Conservation (phyloP, 257 asterid species). For the Jacaranda copaia region DNA sequence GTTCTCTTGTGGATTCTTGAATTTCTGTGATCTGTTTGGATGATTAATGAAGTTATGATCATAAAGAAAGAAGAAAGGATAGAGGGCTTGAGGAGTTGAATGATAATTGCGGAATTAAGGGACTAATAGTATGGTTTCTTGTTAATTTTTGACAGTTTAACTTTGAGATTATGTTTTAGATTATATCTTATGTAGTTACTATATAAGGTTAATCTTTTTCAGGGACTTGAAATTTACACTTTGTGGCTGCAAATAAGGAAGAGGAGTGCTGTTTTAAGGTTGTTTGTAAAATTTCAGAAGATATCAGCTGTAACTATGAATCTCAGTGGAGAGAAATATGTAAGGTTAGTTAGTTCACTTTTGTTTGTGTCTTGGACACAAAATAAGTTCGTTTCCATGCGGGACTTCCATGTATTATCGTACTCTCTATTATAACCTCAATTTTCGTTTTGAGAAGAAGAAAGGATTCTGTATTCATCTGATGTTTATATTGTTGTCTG, state of each 20-base stretch:
- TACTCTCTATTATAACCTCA: too few relatives aligned
- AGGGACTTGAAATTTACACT: conserved; percentile 5
- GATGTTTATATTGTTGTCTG: background rate
- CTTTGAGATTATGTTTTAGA: background rate
- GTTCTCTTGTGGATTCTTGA: background rate
- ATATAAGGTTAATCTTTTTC: background rate
- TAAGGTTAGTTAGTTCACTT: conserved; percentile 40
- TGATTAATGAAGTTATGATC: background rate
- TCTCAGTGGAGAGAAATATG: conserved; percentile 38
- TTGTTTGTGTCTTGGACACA: background rate
- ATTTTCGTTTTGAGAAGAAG: too few relatives aligned
- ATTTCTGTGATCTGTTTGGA: background rate
- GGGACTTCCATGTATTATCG: too few relatives aligned
- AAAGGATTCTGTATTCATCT: too few relatives aligned
- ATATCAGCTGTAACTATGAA: conserved; percentile 33
- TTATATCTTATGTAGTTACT: background rate
- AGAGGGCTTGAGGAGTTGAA: background rate
- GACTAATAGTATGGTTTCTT: background rate
- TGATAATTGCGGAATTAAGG: background rate
- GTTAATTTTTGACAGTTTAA: background rate
- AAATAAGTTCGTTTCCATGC: background rate
- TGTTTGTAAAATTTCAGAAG: background rate
- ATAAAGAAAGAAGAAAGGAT: background rate
- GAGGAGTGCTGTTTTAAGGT: background rate
- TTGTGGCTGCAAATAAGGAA: conserved; percentile 9